These are phyloP conservation scores for Aspergillus glaucus DNA, from an alignment of 2,329 filamentous ascomycete genomes.

Conservation along the genomic window DNA sequence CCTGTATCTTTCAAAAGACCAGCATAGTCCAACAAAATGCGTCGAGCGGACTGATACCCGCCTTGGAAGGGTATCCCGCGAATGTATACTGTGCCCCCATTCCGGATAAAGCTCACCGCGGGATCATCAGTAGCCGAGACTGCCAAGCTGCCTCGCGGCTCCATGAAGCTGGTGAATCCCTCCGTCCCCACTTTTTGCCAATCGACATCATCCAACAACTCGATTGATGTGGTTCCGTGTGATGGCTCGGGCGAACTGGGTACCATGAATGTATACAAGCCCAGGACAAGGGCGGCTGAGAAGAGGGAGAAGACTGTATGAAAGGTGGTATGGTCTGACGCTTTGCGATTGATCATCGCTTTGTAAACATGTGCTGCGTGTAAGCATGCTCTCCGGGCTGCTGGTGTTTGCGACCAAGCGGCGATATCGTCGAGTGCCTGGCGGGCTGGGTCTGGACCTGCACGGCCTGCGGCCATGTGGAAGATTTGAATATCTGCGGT, in stretches of 20 bases:
- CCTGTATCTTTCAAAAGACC: slow-evolving; percentile 49
- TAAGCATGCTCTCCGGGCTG: slow-evolving; percentile 45
- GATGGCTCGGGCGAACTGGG: slow-evolving; percentile 16
- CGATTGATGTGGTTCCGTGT: slow-evolving; percentile 26
- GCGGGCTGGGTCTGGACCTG: slow-evolving; percentile 42
- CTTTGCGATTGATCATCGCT: slow-evolving; percentile 46
- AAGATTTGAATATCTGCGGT: slow-evolving; percentile 49
- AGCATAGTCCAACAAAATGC: slow-evolving; percentile 48
- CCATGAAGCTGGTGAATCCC: slow-evolving; percentile 39
- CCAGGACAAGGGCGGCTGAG: slow-evolving; percentile 46
- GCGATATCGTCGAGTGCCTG: slow-evolving; percentile 47
- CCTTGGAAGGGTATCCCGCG: slow-evolving; percentile 44
- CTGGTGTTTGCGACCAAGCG: slow-evolving; percentile 46
- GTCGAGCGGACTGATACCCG: slow-evolving; percentile 47
- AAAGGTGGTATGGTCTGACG: slow-evolving; percentile 48
- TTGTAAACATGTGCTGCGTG: slow-evolving; percentile 51
- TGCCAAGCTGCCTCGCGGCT: slow-evolving; percentile 22
- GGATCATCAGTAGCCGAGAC: slow-evolving; percentile 27
- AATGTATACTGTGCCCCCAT: slow-evolving; percentile 44
- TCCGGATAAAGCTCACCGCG: slow-evolving; percentile 41
- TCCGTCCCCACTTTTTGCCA: slow-evolving; percentile 44
- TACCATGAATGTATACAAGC: slow-evolving; percentile 48
- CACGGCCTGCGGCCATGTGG: slow-evolving; percentile 47
- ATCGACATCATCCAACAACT: slow-evolving; percentile 46
- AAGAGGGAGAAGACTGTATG: slow-evolving; percentile 47